Base-by-base conservation (phyloP, 2,329 filamentous ascomycete genomes). In the Neocucurbitaria cava region DNA sequence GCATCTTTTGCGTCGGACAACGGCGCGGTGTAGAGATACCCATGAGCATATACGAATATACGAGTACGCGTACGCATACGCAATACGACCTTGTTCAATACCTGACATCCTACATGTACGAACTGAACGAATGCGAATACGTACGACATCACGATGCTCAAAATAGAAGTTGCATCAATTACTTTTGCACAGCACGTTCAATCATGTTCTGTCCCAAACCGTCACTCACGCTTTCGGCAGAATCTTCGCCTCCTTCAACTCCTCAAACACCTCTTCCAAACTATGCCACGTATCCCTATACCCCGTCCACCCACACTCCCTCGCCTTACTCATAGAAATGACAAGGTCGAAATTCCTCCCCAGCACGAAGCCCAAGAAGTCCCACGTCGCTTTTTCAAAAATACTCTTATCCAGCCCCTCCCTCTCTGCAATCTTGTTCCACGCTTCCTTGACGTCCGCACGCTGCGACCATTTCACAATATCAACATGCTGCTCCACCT, bases 361-460 rank as follows among this genome's bases (percentile, higher is more conserved):
- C 21, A 82, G 62, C 2, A 77, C 75, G 59, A 81, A 79, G 6
- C 72, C 76, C 46, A 78, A 58, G 48, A 79, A 81, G 1, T 57
- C 68, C 78, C 79, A 82, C 0, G 79, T 81, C 1, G 77, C 79
- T 52, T 78, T 76, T 7, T 78, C 76, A 54, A 78, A 80, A 0
- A 68, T 73, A 15, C 71, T 64, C 46, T 77, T 67, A 4, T 78
- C 69, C 17, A 81, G 38, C 0, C 69, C 66, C 21, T 79, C 67
- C 8, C 66, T 62, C 4, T 76, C 64, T 2, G 67, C 68, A 8
- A 81, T 43, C 35, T 49, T 65, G 3, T 57, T 55, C 79, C 79
- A 81, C 11, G 71, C 72, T n/a, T 69, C 47, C 36, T 73, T 70
- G 5, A 80, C 75, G 36, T 79, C 72, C 0, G 48, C 30, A 17